These are phyloP conservation scores for Pseudocercospora fuligena DNA, from an alignment of 2,329 filamentous ascomycete species.

Conservation along the genomic window DNA sequence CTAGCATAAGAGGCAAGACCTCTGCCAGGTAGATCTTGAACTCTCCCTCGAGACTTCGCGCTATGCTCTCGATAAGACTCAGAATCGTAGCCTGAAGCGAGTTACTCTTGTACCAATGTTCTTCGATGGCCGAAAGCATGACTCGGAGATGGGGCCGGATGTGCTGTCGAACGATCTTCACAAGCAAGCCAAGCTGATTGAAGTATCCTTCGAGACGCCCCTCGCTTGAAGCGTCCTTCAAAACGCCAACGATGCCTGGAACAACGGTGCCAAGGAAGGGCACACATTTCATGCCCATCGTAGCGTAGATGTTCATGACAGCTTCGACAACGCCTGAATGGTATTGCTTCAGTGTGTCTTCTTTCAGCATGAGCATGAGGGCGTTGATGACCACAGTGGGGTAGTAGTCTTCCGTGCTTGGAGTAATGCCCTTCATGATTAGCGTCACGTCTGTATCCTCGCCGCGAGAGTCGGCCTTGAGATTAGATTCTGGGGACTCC, in stretches of 20 bases:
- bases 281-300: conserved; percentile 92
- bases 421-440: conserved; percentile 96
- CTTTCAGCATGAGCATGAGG: conserved; percentile 86
- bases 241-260: conserved; percentile 88
- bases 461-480: conserved; percentile 66
- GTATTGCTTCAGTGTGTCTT: conserved; percentile 85
- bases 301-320: conserved; percentile 98
- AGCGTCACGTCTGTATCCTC: conserved; percentile 88
- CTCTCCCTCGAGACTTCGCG: conserved; percentile 90
- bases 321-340: conserved; percentile 95
- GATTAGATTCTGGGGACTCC: conserved; percentile 79
- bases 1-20: conserved; percentile 89
- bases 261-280: conserved; percentile 93
- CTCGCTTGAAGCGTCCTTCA: conserved; percentile 75
- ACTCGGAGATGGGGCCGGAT: conserved; percentile 88
- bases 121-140: conserved; percentile 83
- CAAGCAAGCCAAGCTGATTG: conserved; percentile 90
- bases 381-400: conserved; percentile 98
- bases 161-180: conserved; percentile 94
- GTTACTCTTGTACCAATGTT: conserved; percentile 84
- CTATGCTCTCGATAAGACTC: conserved; percentile 89
- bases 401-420: conserved; percentile 97
- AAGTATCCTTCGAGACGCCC: conserved; percentile 84
- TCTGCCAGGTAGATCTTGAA: conserved; percentile 96
- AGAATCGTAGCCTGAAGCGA: conserved; percentile 90